These are phyloP conservation scores for Nakaseomyces delphensis DNA, from an alignment of 1,139 yeast species.

Conservation along the genomic window DNA sequence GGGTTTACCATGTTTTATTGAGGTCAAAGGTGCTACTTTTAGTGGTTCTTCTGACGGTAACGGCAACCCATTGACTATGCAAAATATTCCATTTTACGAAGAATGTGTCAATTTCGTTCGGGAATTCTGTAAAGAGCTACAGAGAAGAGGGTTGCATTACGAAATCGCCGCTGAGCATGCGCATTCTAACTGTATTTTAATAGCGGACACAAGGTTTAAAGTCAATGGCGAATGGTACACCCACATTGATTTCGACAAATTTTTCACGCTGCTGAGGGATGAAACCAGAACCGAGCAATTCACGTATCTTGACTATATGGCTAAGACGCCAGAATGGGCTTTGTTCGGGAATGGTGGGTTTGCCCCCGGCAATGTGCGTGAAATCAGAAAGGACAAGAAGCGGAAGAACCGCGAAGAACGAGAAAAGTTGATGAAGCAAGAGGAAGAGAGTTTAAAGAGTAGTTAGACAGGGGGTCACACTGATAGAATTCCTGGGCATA, in stretches of 20 bases:
- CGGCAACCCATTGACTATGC: constrained; percentile 89
- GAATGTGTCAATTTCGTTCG: constrained; percentile 75
- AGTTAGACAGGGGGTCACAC: neutral
- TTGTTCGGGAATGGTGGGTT: constrained; percentile 90
- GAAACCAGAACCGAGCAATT: constrained; percentile 43
- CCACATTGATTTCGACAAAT: constrained; percentile 73
- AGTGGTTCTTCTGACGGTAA: constrained; percentile 78
- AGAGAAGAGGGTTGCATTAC: constrained; percentile 56
- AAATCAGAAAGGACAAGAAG: constrained; percentile 57
- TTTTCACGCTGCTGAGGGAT: constrained; percentile 59
- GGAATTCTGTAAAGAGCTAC: constrained; percentile 49
- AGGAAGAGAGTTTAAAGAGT: neutral
- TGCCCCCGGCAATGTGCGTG: constrained; percentile 73
- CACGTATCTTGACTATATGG: constrained; percentile 69
- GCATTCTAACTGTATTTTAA: constrained; percentile 83
- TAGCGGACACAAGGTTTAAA: constrained; percentile 67
- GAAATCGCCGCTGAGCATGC: constrained; percentile 94
- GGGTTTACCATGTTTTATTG: constrained; percentile 82
- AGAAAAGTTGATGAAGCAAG: constrained; percentile 7
- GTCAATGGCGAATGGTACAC: constrained; percentile 76
- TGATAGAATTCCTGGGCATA: constrained; percentile 1
- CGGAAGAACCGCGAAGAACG: constrained; percentile 9
- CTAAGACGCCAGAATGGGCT: constrained; percentile 86
- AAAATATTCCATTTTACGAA: constrained; percentile 87
- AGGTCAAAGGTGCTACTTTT: constrained; percentile 89